phyloP scores from a whole-genome alignment of 345 rosid genomes.

The Eucalyptus polyanthemos region DNA sequence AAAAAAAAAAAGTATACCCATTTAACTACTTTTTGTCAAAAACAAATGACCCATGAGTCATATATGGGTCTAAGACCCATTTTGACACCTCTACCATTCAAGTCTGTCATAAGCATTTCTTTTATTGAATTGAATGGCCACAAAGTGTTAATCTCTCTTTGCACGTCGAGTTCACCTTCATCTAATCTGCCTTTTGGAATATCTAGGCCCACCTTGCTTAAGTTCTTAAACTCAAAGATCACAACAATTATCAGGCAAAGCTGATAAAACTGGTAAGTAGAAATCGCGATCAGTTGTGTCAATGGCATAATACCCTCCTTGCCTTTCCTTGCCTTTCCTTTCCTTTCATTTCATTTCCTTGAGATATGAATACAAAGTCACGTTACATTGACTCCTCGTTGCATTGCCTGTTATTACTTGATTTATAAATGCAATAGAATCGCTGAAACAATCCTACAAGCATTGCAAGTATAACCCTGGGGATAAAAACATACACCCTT shows the following conservation, averaged over 20 bases:
- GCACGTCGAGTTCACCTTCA: neutral
- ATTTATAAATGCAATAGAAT: neutral
- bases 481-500: neutral
- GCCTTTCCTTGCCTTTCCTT: neutral
- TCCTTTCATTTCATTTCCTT: neutral
- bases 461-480: neutral
- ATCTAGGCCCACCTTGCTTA: neutral
- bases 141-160: neutral
- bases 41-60: too few species aligned
- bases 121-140: neutral
- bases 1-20: too few species aligned
- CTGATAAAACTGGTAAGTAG: neutral
- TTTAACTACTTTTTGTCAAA: too few species aligned
- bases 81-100: neutral
- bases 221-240: neutral
- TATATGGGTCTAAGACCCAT: too few species aligned
- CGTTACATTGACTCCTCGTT: neutral
- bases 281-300: neutral
- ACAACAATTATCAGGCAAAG: neutral
- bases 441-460: neutral
- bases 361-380: neutral
- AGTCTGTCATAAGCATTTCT: neutral
- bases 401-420: neutral
- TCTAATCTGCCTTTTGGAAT: neutral
- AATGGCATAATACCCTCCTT: neutral